Evolutionary conservation across 2,329 filamentous ascomycete genomes (phyloP).

Genomic region (Aspergillus jensenii): DNA sequence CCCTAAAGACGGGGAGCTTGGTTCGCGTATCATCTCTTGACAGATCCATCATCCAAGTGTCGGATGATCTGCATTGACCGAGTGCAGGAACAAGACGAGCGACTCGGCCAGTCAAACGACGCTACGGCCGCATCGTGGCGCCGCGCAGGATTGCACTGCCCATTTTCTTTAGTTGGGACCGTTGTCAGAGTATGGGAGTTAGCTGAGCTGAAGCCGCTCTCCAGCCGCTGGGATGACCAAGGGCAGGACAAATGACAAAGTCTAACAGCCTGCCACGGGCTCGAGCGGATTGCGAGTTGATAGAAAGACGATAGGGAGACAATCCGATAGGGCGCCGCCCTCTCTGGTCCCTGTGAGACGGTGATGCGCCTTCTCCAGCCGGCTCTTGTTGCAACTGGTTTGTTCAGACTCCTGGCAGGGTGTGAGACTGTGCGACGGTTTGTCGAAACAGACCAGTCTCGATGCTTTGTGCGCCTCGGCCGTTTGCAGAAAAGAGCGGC

Average conservation of each 20-base stretch:
- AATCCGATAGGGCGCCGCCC: not conserved
- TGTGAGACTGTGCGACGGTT: not conserved
- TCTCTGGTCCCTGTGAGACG: not conserved
- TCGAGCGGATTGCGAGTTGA: not conserved
- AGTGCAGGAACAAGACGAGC: slow-evolving; percentile 8
- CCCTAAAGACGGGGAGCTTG: not conserved
- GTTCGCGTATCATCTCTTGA: not conserved
- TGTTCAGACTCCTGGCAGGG: not conserved
- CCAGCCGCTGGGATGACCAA: not conserved
- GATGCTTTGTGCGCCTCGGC: not conserved
- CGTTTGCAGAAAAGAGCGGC: slow-evolving; percentile 2
- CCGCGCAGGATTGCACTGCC: not conserved
- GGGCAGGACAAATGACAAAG: not conserved
- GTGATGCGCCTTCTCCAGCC: not conserved
- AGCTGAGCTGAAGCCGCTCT: too few relatives aligned
- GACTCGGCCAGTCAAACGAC: not conserved
- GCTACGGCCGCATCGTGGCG: slow-evolving; percentile 1
- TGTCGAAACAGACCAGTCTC: not conserved
- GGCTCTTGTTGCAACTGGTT: not conserved
- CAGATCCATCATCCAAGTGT: not conserved
- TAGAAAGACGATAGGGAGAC: not conserved
- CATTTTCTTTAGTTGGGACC: not conserved
- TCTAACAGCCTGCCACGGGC: not conserved
- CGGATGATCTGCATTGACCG: slow-evolving; percentile 9
- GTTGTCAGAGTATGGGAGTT: too few relatives aligned